Conservation (phyloP, 2,329 filamentous ascomycete species). For the Fusarium cyanostomum region DNA sequence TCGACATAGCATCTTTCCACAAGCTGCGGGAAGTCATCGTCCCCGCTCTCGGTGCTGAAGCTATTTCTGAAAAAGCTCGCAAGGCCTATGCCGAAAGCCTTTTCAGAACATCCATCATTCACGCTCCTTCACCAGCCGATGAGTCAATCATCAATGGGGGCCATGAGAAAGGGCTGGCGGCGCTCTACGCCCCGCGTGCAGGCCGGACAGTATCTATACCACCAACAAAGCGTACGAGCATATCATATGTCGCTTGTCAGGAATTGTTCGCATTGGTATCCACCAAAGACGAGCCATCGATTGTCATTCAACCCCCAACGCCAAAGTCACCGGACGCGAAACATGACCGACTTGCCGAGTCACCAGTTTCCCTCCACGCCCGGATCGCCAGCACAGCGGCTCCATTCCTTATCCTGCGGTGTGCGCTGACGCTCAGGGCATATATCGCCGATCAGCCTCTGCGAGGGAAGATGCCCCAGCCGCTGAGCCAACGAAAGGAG, state of each 20-base stretch:
- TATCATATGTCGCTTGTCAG: conserved; percentile 83
- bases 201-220: conserved; percentile 77
- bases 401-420: conserved; percentile 83
- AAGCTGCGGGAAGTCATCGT: conserved; percentile 77
- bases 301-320: conserved; percentile 55
- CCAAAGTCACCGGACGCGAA: conserved; percentile 51
- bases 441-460: conserved; percentile 94
- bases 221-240: conserved; percentile 71
- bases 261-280: conserved; percentile 78
- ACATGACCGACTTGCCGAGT: conserved; percentile 22
- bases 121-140: conserved; percentile 67
- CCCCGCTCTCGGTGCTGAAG: conserved; percentile 72
- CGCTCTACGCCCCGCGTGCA: conserved; percentile 70
- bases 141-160: conserved; percentile 60
- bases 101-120: conserved; percentile 84
- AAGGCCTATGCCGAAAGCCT: conserved; percentile 77
- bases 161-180: conserved; percentile 61
- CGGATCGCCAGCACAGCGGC: conserved; percentile 79
- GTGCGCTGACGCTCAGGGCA: conserved; percentile 80
- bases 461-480: conserved; percentile 88
- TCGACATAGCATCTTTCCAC: conserved; percentile 81
- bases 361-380: conserved; percentile 52
- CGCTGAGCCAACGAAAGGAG: conserved; percentile 81
- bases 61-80: conserved; percentile 73
- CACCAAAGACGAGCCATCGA: conserved; percentile 49